Base-by-base conservation (phyloP, 2,329 filamentous ascomycete genomes). In the Ciborinia camelliae region DNA sequence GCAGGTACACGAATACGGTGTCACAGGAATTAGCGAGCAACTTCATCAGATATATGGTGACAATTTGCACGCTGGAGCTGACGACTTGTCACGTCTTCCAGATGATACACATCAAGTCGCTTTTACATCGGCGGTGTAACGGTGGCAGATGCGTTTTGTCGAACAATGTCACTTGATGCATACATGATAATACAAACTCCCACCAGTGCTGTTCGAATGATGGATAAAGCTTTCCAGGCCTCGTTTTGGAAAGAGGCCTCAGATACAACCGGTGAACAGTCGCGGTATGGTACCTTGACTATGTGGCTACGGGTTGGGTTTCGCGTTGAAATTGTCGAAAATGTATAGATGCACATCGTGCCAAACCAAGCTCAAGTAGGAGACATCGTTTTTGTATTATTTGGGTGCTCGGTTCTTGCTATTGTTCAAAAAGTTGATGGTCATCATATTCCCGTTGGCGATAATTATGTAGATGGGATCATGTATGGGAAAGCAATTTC, bases 371-470 rank as follows among this genome's bases (percentile, higher is more conserved):
- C 67, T 1, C 45, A 62, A 30, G 43, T 32, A 3, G 69, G 70
- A 54, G 71, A 73, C 63, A 12, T 69, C 1, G 47, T 73, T 54
- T 67, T 54, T 54, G 58, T 73, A 2, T 43, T 73, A 10, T 62
- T 69, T 55, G 69, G 72, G 7, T 73, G 71, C 26, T 67, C 61
- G 26, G 69, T 66, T 50, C 72, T 70, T 35, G 66, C 72, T 37
- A 28, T 73, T 23, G 62, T 73, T 50, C 67, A 67, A 58, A 39
- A 23, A 30, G 41, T 58, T 7, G 64, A 57, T 4, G 64, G 62
- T 1, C 39, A 66, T 32, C 71, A 67, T 62, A 41, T 62, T 3
- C 37, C 71, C 18, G 47, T 73, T 39, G 71, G 71, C 0, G 70
- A 72, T 51, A 69, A 64, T 35, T 73, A 72, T 66, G 54, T 72